Evolutionary conservation across 495 filamentous ascomycete species (phyloP).

Genomic region (Penicillium arizonense): DNA sequence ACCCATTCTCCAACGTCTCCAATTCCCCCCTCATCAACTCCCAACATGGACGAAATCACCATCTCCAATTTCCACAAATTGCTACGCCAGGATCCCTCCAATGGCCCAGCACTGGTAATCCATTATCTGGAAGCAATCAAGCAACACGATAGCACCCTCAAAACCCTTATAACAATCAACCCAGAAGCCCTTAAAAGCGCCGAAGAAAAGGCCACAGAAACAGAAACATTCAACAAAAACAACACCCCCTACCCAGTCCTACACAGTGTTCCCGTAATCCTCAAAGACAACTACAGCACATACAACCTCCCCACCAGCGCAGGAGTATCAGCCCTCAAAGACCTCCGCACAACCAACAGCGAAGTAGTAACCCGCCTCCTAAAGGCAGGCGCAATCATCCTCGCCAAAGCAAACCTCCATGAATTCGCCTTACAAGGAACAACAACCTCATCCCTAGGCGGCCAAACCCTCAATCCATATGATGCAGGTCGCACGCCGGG

Average conservation of each 20-base stretch:
- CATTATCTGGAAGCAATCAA: conserved; percentile 56
- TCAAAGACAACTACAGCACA: conserved; percentile 65
- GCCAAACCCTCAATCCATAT: conserved; percentile 64
- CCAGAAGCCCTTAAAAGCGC: conserved; percentile 48
- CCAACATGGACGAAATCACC: conserved; percentile 43
- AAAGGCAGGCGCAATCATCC: conserved; percentile 59
- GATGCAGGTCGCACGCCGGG: conserved; percentile 60
- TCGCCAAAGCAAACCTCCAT: conserved; percentile 66
- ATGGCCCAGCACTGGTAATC: conserved; percentile 52
- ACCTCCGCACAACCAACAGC: conserved; percentile 41
- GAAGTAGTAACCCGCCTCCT: conserved; percentile 44
- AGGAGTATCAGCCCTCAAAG: conserved; percentile 44
- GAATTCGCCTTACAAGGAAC: conserved; percentile 64
- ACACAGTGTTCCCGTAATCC: conserved; percentile 56
- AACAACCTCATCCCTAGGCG: conserved; percentile 57
- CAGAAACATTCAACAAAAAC: conserved; percentile 34
- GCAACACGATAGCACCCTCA: conserved; percentile 52
- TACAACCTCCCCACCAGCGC: conserved; percentile 54
- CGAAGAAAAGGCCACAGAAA: conserved; percentile 40
- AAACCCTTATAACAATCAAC: conserved; percentile 56
- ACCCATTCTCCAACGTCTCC: not conserved
- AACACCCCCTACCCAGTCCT: conserved; percentile 9
- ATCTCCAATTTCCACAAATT: conserved; percentile 52
- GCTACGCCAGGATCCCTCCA: conserved; percentile 45
- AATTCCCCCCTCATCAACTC: not conserved